A percentile compares a stretch with the other conserved stretches of the same genome.
Evolutionary conservation across 768 basidiomycete genomes (phyloP).

Genomic region (Trametes villosa): DNA sequence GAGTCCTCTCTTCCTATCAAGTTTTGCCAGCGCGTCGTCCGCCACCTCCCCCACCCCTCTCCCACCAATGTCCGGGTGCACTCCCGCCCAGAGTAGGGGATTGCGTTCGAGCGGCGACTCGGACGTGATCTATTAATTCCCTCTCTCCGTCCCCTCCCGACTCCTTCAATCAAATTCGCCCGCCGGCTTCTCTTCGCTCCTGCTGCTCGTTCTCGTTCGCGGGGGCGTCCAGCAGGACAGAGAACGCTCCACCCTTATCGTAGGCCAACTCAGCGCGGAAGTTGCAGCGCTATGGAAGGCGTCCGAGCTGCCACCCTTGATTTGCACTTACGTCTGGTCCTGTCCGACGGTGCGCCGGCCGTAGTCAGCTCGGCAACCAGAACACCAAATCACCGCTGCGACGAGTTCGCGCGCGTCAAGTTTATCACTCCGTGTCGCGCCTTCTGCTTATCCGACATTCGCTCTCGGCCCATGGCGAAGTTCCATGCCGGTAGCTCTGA

Average conservation of each 20-base stretch:
- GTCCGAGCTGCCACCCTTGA: too few relatives aligned
- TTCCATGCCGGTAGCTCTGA: too few relatives aligned
- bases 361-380: too few relatives aligned
- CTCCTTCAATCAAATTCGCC: neutral
- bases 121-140: slow-evolving; percentile 13
- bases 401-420: too few relatives aligned
- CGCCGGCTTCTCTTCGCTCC: slow-evolving; percentile 1
- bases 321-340: too few relatives aligned
- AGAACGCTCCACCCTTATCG: neutral
- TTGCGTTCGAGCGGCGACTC: slow-evolving; percentile 13
- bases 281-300: neutral
- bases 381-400: too few relatives aligned
- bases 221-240: neutral
- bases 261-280: neutral
- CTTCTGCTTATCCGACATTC: too few relatives aligned
- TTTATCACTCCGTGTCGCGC: too few relatives aligned
- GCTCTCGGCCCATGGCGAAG: too few relatives aligned
- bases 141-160: slow-evolving; percentile 4
- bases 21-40: neutral
- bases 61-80: neutral
- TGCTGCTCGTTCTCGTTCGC: neutral
- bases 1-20: slow-evolving; percentile 22
- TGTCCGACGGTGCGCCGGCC: too few relatives aligned
- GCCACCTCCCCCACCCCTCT: too few relatives aligned
- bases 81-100: neutral